Percentiles rank a stretch among this genome's conserved stretches.
phyloP scores from a whole-genome alignment of 345 rosid species.

The Eucalyptus globulus region DNA sequence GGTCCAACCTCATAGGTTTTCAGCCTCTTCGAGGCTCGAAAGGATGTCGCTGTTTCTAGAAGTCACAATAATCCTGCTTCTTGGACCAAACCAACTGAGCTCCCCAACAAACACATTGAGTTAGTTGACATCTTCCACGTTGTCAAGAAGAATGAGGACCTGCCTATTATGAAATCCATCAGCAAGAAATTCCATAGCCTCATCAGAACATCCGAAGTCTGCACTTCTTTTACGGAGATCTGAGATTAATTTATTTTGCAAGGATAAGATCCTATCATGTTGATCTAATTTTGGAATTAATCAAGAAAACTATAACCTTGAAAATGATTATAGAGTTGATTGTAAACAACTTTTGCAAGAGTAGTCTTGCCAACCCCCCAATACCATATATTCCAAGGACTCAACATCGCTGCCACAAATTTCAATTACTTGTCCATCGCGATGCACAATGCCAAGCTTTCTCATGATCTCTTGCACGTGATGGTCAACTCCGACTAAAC shows the following conservation, averaged over 20 bases:
- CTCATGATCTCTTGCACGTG: not conserved
- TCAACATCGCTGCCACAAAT: too few species aligned
- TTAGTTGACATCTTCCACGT: accelerated
- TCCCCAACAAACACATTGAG: accelerated
- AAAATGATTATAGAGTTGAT: accelerated
- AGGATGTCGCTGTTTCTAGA: accelerated
- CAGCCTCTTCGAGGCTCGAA: accelerated
- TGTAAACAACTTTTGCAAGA: too few species aligned
- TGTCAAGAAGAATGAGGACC: not conserved
- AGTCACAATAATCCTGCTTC: not conserved
- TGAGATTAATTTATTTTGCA: too few species aligned
- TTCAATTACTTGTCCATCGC: accelerated
- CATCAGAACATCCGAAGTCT: accelerated
- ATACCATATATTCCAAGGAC: too few species aligned
- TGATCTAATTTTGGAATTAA: accelerated
- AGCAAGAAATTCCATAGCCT: accelerated
- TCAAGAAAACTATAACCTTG: accelerated
- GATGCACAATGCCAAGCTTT: accelerated
- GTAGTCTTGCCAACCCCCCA: too few species aligned
- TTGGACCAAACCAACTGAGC: not conserved
- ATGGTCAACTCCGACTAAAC: accelerated
- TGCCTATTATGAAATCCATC: accelerated
- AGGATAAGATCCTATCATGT: not conserved
- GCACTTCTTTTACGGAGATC: accelerated
- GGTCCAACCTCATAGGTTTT: not conserved